A percentile compares a stretch with the other conserved stretches of the same genome.
phyloP scores from a whole-genome alignment of 2,329 filamentous ascomycete species.

The Apiospora saccharicola region DNA sequence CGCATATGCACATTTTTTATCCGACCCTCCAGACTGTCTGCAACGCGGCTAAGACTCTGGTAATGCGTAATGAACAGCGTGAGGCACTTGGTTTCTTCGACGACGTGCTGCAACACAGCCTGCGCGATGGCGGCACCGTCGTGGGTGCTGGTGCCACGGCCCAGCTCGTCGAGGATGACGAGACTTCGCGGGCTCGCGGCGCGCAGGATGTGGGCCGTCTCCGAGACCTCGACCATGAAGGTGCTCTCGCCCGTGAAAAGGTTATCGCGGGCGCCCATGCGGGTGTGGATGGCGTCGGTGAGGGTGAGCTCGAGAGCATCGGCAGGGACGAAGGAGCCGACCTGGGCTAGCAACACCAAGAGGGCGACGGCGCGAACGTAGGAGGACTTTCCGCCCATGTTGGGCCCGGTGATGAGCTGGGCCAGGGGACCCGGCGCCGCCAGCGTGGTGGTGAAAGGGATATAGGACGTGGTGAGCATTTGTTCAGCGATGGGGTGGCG shows the following conservation, averaged over 20 bases:
- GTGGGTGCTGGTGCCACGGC: conserved; percentile 91
- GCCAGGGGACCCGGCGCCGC: conserved; percentile 72
- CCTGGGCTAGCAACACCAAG: conserved; percentile 91
- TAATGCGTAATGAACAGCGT: conserved; percentile 99
- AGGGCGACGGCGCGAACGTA: conserved; percentile 94
- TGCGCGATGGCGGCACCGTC: conserved; percentile 96
- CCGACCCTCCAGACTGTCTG: conserved; percentile 67
- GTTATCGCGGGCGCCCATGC: conserved; percentile 96
- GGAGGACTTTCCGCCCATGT: conserved; percentile 99
- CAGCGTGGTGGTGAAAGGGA: conserved; percentile 85
- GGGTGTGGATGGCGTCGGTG: conserved; percentile 90
- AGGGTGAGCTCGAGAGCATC: conserved; percentile 77
- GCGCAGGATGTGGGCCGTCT: conserved; percentile 90
- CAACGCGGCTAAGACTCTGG: conserved; percentile 79
- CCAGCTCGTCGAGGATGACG: conserved; percentile 93
- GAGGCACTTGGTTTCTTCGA: conserved; percentile 75
- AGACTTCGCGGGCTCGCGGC: conserved; percentile 84
- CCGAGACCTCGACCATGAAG: conserved; percentile 97
- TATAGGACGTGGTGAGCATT: conserved; percentile 83
- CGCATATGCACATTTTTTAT: conserved; percentile 95
- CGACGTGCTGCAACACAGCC: conserved; percentile 85
- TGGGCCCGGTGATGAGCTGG: conserved; percentile 92
- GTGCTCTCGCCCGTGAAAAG: conserved; percentile 94
- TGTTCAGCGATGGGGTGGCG: conserved; percentile 97
- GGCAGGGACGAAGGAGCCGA: conserved; percentile 93